A percentile compares a stretch with the other conserved stretches of the same genome.
Evolutionary conservation across 257 asterid species (phyloP).

Genomic region (Parsonsia alboflavescens): DNA sequence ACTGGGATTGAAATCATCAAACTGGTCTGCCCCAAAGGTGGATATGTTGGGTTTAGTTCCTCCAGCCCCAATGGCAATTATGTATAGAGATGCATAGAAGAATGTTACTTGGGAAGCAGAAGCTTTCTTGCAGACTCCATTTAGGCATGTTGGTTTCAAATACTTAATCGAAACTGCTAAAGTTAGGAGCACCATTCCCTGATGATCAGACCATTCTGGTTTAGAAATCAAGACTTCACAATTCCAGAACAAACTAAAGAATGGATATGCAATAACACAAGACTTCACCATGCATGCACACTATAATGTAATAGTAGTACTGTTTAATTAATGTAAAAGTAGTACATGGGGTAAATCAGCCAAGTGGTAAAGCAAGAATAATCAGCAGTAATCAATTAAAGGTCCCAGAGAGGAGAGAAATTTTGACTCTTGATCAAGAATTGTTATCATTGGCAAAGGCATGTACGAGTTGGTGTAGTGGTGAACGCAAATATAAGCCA

Average conservation of each 20-base stretch:
- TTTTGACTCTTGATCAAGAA: no score
- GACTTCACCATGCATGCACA: constrained; percentile 4
- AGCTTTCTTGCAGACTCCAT: constrained; percentile 71
- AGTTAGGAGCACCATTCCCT: constrained; percentile 86
- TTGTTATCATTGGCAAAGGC: background rate
- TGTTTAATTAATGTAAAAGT: background rate
- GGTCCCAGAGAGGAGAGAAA: background rate
- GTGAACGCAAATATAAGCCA: constrained; percentile 12
- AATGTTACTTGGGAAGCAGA: constrained; percentile 49
- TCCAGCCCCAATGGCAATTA: constrained; percentile 78
- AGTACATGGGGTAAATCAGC: background rate
- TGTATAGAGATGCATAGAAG: constrained; percentile 73
- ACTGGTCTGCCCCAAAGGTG: constrained; percentile 90
- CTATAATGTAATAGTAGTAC: background rate
- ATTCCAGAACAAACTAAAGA: background rate
- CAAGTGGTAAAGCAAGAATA: background rate
- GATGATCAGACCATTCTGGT: background rate
- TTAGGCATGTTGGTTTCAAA: constrained; percentile 53
- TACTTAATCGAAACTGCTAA: constrained; percentile 61
- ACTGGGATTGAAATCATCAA: constrained; percentile 57
- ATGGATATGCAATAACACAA: background rate
- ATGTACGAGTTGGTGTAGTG: constrained; percentile 13
- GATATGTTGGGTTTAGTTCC: constrained; percentile 92
- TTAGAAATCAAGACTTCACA: background rate
- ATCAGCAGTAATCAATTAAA: background rate